Conservation (phyloP, 345 rosid genomes). For the Brassica rapa region DNA sequence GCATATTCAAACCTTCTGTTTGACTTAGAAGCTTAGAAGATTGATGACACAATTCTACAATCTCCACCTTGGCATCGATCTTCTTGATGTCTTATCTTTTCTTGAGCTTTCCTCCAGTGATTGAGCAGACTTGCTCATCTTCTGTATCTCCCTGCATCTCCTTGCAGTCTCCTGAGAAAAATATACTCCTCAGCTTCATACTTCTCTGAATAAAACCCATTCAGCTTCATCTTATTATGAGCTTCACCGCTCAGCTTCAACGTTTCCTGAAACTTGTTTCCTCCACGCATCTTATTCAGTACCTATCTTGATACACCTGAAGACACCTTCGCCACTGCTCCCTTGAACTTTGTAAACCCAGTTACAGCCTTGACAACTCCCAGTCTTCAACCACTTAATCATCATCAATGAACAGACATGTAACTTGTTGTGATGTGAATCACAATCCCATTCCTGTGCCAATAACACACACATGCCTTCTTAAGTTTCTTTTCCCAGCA, state of each 20-base stretch:
- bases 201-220: too few relatives aligned
- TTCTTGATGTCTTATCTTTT: background rate
- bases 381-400: background rate
- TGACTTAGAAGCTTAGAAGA: background rate
- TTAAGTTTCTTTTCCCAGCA: background rate
- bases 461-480: background rate
- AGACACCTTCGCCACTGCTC: background rate
- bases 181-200: too few relatives aligned
- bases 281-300: background rate
- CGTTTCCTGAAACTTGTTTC: background rate
- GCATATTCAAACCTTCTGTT: background rate
- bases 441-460: background rate
- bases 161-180: background rate
- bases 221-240: too few relatives aligned
- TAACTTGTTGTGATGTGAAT: background rate
- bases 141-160: too few relatives aligned
- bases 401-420: background rate
- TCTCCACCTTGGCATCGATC: background rate
- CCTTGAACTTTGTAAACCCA: background rate
- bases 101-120: background rate
- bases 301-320: background rate
- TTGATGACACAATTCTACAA: background rate
- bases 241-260: background rate
- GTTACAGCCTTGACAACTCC: background rate
- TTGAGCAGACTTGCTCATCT: background rate